Evolutionary conservation across 202 grass and related monocot genomes (phyloP), one percentile per base, ranked within the genome.

Genomic region (Schoenoplectus tabernaemontani): DNA sequence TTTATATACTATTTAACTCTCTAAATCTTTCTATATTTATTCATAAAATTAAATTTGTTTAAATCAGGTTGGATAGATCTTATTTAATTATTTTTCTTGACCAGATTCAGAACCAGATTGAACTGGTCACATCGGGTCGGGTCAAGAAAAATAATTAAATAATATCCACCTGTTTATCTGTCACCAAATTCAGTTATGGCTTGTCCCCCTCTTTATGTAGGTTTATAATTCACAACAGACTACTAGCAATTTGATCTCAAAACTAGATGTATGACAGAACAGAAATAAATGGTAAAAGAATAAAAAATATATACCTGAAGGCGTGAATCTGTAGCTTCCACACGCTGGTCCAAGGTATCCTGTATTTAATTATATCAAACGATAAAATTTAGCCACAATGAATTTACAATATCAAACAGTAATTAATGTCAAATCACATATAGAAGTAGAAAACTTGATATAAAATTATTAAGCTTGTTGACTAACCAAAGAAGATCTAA

Each of bases 331-430:
- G 91, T 94, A 85, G 80, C 68, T 66, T 94, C 95, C 79, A 89
- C 91, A 84, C 80, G 81, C 13, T 94, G 61, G 4, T 94, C 81
- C 23, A 98, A 84, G 81, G 88, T 76, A 78, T 92, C 95, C 95
- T 95, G 88, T 71, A 84, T n/a, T 20, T 30, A 90, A 19, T 39
- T 63, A 78, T 66, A 76, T 37, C n/a, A n/a, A 7, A 26, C 22
- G 20, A 30, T 7, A 34, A 22, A 54, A 51, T 75, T 53, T 9
- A 54, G 15, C 6, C 12, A 20, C 26, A 75, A 34, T 54, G 34
- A 75, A 53, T 69, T 24, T 44, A 28, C n/a, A 19, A 54, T n/a
- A 74, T 10, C 44, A 75, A 51, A 75, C 17, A n/a, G 15, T 75
- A 53, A 4, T 34, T 54, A 2, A n/a, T 33, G 54, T n/a, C 19